Percentiles rank a stretch among this genome's conserved stretches.
Conservation (phyloP, 495 filamentous ascomycete genomes). For the Choiromyces venosus region DNA sequence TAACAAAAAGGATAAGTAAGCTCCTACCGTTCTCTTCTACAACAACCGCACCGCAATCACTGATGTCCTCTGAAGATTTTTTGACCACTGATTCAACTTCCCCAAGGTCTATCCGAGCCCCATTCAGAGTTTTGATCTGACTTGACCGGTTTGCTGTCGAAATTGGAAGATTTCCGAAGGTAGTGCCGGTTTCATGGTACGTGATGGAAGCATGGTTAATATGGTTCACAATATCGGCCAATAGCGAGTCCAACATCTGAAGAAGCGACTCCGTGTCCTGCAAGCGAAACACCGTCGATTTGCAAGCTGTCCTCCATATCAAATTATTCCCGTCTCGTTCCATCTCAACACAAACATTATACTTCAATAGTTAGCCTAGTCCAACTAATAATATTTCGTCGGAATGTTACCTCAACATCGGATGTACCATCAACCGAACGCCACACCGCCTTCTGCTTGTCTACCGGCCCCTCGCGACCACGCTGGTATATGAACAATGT, state of each 20-base stretch:
- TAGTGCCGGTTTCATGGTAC: conserved; percentile 47
- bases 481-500: conserved; percentile 68
- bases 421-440: conserved; percentile 56
- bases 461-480: conserved; percentile 21
- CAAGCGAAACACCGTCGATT: conserved; percentile 50
- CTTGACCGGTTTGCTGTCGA: conserved; percentile 9
- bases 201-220: conserved; percentile 50
- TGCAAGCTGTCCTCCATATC: conserved; percentile 65
- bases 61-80: conserved; percentile 6
- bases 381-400: background rate
- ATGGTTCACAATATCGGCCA: conserved; percentile 50
- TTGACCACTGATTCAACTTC: conserved; percentile 19
- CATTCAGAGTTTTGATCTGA: conserved; percentile 23
- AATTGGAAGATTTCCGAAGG: conserved; percentile 32
- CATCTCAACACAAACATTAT: conserved; percentile 74
- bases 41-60: conserved; percentile 26
- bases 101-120: conserved; percentile 31
- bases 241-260: conserved; percentile 51
- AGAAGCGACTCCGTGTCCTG: conserved; percentile 49
- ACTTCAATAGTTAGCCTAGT: conserved; percentile 43
- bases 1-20: conserved; percentile 26
- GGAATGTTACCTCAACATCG: conserved; percentile 52
- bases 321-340: conserved; percentile 54
- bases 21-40: conserved; percentile 16
- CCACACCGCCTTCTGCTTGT: conserved; percentile 22